phyloP scores from a whole-genome alignment of 345 rosid species.

The Jatropha curcas region DNA sequence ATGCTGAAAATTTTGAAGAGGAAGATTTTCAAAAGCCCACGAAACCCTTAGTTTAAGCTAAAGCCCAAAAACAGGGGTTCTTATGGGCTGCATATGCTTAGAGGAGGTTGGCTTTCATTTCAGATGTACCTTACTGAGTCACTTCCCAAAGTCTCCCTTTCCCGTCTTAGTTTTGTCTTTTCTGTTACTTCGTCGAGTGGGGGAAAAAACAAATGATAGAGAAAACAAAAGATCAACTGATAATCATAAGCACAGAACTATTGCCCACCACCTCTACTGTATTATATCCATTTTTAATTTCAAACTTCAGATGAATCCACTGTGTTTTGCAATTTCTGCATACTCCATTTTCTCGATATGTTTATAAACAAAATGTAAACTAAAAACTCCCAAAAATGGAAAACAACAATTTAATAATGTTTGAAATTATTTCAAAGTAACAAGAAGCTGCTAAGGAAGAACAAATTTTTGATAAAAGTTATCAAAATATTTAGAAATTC shows the following conservation, averaged over 20 bases:
- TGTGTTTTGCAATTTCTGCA: too few relatives aligned
- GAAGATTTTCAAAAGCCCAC: background rate
- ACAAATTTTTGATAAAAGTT: too few relatives aligned
- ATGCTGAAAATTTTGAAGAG: background rate
- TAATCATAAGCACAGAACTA: background rate
- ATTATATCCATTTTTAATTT: too few relatives aligned
- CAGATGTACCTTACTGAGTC: conserved; percentile 2
- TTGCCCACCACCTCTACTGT: background rate
- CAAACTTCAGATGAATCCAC: too few relatives aligned
- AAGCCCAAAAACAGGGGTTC: conserved; percentile 11
- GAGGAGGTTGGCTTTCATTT: background rate
- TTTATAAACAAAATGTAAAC: too few relatives aligned
- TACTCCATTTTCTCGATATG: too few relatives aligned
- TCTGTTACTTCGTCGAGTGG: conserved; percentile 9
- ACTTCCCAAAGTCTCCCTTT: conserved; percentile 17
- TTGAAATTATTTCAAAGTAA: too few relatives aligned
- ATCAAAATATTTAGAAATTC: too few relatives aligned
- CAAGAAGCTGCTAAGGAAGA: too few relatives aligned
- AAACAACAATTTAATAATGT: too few relatives aligned
- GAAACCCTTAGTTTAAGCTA: conserved; percentile 12
- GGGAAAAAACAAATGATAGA: background rate
- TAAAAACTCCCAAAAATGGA: too few relatives aligned
- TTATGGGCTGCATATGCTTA: background rate
- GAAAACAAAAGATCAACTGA: conserved; percentile 11
- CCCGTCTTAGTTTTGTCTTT: background rate